These are phyloP conservation scores for Candida manassasensis DNA, from an alignment of 805 yeast genomes.

Conservation along the genomic window DNA sequence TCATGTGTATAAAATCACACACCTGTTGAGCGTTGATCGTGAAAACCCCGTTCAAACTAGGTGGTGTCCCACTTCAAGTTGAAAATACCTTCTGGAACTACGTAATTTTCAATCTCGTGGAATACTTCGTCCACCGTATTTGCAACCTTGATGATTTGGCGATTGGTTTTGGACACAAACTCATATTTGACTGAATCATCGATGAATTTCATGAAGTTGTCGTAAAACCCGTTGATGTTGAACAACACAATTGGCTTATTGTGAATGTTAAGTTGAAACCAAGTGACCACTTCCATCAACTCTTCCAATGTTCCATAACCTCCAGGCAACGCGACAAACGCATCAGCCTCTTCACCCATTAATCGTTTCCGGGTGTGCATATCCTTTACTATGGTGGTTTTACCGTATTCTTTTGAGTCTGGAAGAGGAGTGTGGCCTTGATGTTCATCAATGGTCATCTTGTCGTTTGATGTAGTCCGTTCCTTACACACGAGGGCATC, in stretches of 20 bases:
- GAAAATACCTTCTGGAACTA: slow-evolving; percentile 68
- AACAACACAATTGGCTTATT: slow-evolving; percentile 72
- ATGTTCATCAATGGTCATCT: slow-evolving; percentile 55
- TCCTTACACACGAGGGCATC: slow-evolving; percentile 73
- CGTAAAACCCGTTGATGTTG: slow-evolving; percentile 78
- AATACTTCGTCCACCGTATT: slow-evolving; percentile 65
- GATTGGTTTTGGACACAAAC: slow-evolving; percentile 64
- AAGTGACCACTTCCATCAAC: slow-evolving; percentile 82
- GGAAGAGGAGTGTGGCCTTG: slow-evolving; percentile 64
- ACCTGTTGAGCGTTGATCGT: too few relatives aligned
- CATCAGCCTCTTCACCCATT: slow-evolving; percentile 85
- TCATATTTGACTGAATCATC: slow-evolving; percentile 56
- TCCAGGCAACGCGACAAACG: slow-evolving; percentile 87
- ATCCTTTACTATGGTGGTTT: slow-evolving; percentile 74
- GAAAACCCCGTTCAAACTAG: background rate
- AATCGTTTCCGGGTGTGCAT: slow-evolving; percentile 86
- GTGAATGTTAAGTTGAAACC: slow-evolving; percentile 88
- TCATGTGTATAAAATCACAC: too few relatives aligned
- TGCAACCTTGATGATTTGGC: slow-evolving; percentile 66
- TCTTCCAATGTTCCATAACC: slow-evolving; percentile 91
- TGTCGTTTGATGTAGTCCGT: slow-evolving; percentile 46
- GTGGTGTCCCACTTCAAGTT: slow-evolving; percentile 60
- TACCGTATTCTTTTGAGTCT: slow-evolving; percentile 58
- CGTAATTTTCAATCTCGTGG: slow-evolving; percentile 53
- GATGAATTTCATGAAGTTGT: slow-evolving; percentile 60